phyloP scores from a whole-genome alignment of 2,329 filamentous ascomycete species.

The Cladosporium oxysporum region DNA sequence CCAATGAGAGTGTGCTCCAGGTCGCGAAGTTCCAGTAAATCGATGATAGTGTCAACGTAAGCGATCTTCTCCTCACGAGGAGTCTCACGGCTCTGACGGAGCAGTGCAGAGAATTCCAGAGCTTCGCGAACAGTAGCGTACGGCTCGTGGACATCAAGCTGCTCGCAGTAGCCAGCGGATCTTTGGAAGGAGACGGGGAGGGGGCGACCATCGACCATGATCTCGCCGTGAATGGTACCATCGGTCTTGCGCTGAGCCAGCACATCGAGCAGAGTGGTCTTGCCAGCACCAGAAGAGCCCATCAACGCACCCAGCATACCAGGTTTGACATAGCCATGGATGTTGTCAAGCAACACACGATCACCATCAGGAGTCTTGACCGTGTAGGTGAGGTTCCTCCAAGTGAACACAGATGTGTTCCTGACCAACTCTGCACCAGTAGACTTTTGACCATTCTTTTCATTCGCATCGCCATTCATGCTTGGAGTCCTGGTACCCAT shows the following conservation, averaged over 20 bases:
- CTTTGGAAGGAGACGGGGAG: slow-evolving; percentile 52
- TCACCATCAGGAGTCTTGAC: slow-evolving; percentile 55
- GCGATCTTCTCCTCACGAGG: slow-evolving; percentile 63
- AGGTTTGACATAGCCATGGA: slow-evolving; percentile 73
- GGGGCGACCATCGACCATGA: slow-evolving; percentile 47
- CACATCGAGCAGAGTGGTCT: slow-evolving; percentile 43
- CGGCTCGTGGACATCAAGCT: slow-evolving; percentile 68
- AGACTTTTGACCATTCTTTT: slow-evolving; percentile 2
- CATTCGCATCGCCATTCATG: slow-evolving; percentile 5
- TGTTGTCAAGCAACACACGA: slow-evolving; percentile 56
- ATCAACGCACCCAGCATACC: slow-evolving; percentile 78
- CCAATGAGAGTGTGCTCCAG: slow-evolving; percentile 68
- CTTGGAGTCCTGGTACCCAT: slow-evolving; percentile 15
- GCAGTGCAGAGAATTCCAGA: slow-evolving; percentile 64
- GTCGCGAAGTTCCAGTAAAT: slow-evolving; percentile 65
- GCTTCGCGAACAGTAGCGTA: slow-evolving; percentile 68
- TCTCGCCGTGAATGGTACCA: slow-evolving; percentile 47
- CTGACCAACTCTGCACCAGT: slow-evolving; percentile 20
- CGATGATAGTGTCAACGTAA: slow-evolving; percentile 66
- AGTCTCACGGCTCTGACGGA: slow-evolving; percentile 62
- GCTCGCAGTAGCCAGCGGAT: slow-evolving; percentile 59
- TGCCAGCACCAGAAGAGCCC: slow-evolving; percentile 68
- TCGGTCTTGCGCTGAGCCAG: slow-evolving; percentile 48
- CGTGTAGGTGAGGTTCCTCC: slow-evolving; percentile 81
- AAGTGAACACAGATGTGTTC: slow-evolving; percentile 60